These are phyloP conservation scores for Sporothrix variecibatus DNA, from an alignment of 2,329 filamentous ascomycete species.

Conservation along the genomic window DNA sequence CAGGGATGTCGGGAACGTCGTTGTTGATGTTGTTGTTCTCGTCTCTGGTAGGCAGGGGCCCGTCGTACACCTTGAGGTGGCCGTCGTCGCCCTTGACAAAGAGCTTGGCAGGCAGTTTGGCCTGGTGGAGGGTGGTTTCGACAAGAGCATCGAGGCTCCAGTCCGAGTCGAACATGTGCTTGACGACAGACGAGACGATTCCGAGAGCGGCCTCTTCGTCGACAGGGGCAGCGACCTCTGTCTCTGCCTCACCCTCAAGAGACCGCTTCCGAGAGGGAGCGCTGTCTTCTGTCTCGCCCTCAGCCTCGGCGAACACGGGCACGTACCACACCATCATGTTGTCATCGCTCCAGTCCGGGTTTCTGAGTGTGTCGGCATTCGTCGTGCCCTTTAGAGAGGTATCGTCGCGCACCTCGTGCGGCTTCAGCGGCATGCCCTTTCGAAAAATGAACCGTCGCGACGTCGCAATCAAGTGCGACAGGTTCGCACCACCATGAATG, in stretches of 20 bases:
- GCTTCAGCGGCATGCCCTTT: slow-evolving; percentile 72
- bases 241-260: slow-evolving; percentile 30
- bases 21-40: not conserved
- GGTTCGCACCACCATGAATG: slow-evolving; percentile 79
- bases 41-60: slow-evolving; percentile 58
- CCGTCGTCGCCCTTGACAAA: slow-evolving; percentile 68
- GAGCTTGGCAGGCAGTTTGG: slow-evolving; percentile 67
- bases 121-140: slow-evolving; percentile 65
- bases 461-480: slow-evolving; percentile 79
- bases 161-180: slow-evolving; percentile 74
- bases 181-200: slow-evolving; percentile 64
- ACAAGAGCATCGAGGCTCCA: slow-evolving; percentile 73
- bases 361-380: slow-evolving; percentile 41
- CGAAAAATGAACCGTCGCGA: slow-evolving; percentile 83
- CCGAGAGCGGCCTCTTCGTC: slow-evolving; percentile 42
- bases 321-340: slow-evolving; percentile 85
- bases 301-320: slow-evolving; percentile 45
- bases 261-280: slow-evolving; percentile 40
- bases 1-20: slow-evolving; percentile 63
- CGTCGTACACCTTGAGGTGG: slow-evolving; percentile 68
- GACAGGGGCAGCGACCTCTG: not conserved
- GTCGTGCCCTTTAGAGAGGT: slow-evolving; percentile 22
- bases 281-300: not conserved
- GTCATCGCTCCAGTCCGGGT: slow-evolving; percentile 73
- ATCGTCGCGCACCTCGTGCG: slow-evolving; percentile 65